Evolutionary conservation across 768 basidiomycete species (phyloP), one percentile per base, ranked within the genome.

Genomic region (Austroboletus eburneus): DNA sequence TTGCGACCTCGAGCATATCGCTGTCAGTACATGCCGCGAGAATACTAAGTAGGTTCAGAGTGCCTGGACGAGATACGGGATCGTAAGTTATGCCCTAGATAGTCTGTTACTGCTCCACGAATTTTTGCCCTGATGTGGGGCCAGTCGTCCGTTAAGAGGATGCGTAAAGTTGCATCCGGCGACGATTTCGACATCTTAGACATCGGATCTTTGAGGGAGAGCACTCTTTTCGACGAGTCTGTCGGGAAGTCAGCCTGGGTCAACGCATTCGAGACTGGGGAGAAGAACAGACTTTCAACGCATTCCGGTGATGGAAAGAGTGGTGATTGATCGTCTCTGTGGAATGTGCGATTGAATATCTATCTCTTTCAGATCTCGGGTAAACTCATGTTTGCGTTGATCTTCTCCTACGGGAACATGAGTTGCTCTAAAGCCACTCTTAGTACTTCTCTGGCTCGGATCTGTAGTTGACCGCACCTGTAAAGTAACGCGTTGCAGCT

Each of bases 171-270:
- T 1, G 79, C 48, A 61, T 90, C 82, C 0, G 83, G 85, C 0
- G 91, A 77, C 0, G 94, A 97, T 65, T 97, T 97, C 29, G 94
- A 96, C 93, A 98, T 98, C 64, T 97, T 98, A 4, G 83, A 77
- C 0, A 74, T 71, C 1, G 92, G 89, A 61, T 93, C 87, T 47
- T 81, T 83, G 16, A 98, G 81, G 2, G 92, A 94, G 21, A 95
- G 78, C 16, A 97, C 75, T 7, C 93, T 81, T 61, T 80, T 83
- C 9, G 87, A 83, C 0, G 84, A 77, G 1, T 91, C 92, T 97
- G 43, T 20, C 20, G 3, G 14, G 14, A 5, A 3, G 8, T 49
- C 25, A 34, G 14, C 27, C 8, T 43, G n/a, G 9, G 41, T 30
- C 38, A 9, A 24, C 12, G 20, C 4, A 14, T 30, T 29, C 13